A percentile compares a stretch with the other conserved stretches of the same genome.
Evolutionary conservation across 2,329 filamentous ascomycete genomes (phyloP).

Genomic region (Botrytis hyacinthi): DNA sequence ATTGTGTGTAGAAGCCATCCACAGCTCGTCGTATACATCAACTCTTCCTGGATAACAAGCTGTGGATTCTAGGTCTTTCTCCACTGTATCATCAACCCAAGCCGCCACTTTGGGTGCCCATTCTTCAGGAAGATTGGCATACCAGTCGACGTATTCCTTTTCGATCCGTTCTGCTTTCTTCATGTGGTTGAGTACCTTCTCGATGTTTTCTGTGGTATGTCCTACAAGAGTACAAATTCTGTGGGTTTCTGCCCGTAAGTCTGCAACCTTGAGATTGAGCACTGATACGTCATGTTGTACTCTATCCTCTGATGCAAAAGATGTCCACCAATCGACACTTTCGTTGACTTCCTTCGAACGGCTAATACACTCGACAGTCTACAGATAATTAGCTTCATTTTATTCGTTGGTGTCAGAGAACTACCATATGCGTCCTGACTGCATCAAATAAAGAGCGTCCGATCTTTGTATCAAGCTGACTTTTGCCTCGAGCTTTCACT

Average conservation of each 20-base stretch:
- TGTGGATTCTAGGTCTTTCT: background rate
- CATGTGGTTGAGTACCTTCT: slow-evolving; percentile 51
- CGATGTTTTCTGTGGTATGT: slow-evolving; percentile 48
- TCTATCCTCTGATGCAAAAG: slow-evolving; percentile 48
- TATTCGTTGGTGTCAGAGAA: slow-evolving; percentile 17
- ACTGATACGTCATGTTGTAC: slow-evolving; percentile 44
- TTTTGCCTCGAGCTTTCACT: slow-evolving; percentile 52
- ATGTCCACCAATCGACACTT: slow-evolving; percentile 57
- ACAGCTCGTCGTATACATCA: slow-evolving; percentile 58
- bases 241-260: slow-evolving; percentile 53
- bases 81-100: slow-evolving; percentile 46
- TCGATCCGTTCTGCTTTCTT: slow-evolving; percentile 51
- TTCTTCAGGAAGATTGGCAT: slow-evolving; percentile 47
- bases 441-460: slow-evolving; percentile 57
- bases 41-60: slow-evolving; percentile 51
- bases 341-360: slow-evolving; percentile 51
- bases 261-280: slow-evolving; percentile 53
- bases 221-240: slow-evolving; percentile 47
- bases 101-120: slow-evolving; percentile 51
- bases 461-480: slow-evolving; percentile 50
- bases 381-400: slow-evolving; percentile 47
- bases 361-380: slow-evolving; percentile 56
- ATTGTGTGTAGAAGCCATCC: slow-evolving; percentile 57
- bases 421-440: slow-evolving; percentile 58
- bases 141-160: slow-evolving; percentile 51